phyloP scores from a whole-genome alignment of 2,329 filamentous ascomycete genomes.

The Trichoderma harzianum region DNA sequence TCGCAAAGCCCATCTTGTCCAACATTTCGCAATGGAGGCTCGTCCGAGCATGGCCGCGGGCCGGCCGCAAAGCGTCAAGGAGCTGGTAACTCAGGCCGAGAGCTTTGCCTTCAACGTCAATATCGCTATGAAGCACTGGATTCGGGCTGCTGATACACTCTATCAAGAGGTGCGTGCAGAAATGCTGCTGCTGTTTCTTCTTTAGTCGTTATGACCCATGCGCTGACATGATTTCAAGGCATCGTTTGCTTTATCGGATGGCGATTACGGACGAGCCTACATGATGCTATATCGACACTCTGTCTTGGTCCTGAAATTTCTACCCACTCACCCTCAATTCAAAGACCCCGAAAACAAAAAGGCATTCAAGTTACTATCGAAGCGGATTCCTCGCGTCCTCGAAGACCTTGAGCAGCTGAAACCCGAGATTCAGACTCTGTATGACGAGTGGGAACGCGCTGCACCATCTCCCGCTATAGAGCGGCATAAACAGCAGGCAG shows the following conservation, averaged over 20 bases:
- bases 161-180: slow-evolving; percentile 65
- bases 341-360: slow-evolving; percentile 62
- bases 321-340: slow-evolving; percentile 73
- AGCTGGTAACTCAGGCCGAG: slow-evolving; percentile 71
- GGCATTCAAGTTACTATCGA: slow-evolving; percentile 53
- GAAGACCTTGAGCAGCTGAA: slow-evolving; percentile 73
- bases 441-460: slow-evolving; percentile 64
- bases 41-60: slow-evolving; percentile 33
- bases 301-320: slow-evolving; percentile 71
- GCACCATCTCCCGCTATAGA: slow-evolving; percentile 26
- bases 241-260: slow-evolving; percentile 77
- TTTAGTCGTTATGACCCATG: neutral
- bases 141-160: slow-evolving; percentile 74
- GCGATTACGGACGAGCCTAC: slow-evolving; percentile 84
- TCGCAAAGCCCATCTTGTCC: neutral
- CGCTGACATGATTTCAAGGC: slow-evolving; percentile 53
- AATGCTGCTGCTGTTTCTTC: neutral
- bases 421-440: slow-evolving; percentile 69
- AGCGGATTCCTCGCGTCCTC: slow-evolving; percentile 56
- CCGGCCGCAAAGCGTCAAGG: slow-evolving; percentile 66
- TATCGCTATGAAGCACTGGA: slow-evolving; percentile 77
- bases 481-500: neutral
- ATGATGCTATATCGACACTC: slow-evolving; percentile 89
- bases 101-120: slow-evolving; percentile 77
- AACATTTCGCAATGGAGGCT: slow-evolving; percentile 28